Conservation (phyloP, 2,329 filamentous ascomycete species). For the Pseudopithomyces maydicus region DNA sequence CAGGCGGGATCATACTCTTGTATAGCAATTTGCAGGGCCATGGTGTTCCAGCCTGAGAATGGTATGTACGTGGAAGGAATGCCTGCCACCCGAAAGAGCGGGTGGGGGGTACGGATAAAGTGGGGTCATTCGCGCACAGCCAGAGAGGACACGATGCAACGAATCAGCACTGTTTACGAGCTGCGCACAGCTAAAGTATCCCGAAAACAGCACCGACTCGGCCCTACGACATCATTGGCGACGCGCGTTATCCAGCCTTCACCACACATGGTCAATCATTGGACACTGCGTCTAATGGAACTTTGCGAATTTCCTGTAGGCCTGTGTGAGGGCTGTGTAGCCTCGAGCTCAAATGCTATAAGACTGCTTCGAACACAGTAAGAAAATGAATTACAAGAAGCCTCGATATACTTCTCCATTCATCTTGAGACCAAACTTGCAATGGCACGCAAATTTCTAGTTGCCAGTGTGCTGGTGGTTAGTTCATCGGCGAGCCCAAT, state of each 20-base stretch:
- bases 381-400: not conserved
- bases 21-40: conserved; percentile 8
- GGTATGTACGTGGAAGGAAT: no score
- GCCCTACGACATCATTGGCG: not conserved
- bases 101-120: no score
- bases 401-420: not conserved
- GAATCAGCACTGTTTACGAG: not conserved
- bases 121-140: no score
- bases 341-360: not conserved
- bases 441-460: not conserved
- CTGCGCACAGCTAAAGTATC: not conserved
- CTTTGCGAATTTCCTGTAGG: no score
- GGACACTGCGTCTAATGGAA: no score
- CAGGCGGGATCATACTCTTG: not conserved
- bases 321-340: not conserved
- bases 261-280: no score
- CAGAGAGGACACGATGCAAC: not conserved
- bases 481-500: not conserved
- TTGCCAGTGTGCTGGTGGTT: not conserved
- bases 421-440: not conserved
- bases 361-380: not conserved
- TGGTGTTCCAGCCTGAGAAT: not conserved
- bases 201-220: not conserved
- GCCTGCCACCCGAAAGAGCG: no score
- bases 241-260: not conserved